A percentile compares a stretch with the other conserved stretches of the same genome.
phyloP scores from a whole-genome alignment of 2,329 filamentous ascomycete genomes.

The Sporothrix brunneoviolacea region DNA sequence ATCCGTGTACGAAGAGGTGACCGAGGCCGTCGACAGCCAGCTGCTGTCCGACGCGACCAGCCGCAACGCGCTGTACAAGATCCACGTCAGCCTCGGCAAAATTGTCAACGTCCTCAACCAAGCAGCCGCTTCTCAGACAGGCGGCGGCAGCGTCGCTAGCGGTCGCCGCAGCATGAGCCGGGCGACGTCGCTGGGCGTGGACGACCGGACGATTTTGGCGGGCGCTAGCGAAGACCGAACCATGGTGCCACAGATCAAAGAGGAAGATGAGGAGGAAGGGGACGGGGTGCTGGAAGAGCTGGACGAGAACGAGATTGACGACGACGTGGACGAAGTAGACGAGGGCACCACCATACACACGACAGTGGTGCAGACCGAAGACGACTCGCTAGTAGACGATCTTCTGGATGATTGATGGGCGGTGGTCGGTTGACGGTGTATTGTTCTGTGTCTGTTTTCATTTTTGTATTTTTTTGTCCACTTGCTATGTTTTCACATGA shows the following conservation, averaged over 20 bases:
- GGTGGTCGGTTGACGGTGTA: not conserved
- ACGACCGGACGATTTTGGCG: constrained; percentile 21
- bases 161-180: constrained; percentile 37
- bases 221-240: constrained; percentile 31
- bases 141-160: constrained; percentile 12
- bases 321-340: constrained; percentile 22
- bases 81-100: constrained; percentile 60
- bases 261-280: constrained; percentile 39
- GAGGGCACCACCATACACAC: constrained; percentile 29
- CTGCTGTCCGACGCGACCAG: constrained; percentile 54
- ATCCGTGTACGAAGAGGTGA: constrained; percentile 50
- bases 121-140: constrained; percentile 13
- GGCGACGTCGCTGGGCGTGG: constrained; percentile 34
- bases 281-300: constrained; percentile 18
- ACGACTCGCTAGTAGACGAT: constrained; percentile 15
- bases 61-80: constrained; percentile 60
- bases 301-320: constrained; percentile 13
- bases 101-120: constrained; percentile 56
- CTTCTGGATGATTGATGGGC: constrained; percentile 10
- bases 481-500: constrained; percentile 5
- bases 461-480: not conserved
- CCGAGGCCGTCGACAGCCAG: constrained; percentile 56
- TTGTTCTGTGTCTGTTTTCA: not conserved
- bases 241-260: constrained; percentile 40
- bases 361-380: constrained; percentile 7